These are phyloP conservation scores for Podospora australis DNA, from an alignment of 495 filamentous ascomycete species.

Conservation along the genomic window DNA sequence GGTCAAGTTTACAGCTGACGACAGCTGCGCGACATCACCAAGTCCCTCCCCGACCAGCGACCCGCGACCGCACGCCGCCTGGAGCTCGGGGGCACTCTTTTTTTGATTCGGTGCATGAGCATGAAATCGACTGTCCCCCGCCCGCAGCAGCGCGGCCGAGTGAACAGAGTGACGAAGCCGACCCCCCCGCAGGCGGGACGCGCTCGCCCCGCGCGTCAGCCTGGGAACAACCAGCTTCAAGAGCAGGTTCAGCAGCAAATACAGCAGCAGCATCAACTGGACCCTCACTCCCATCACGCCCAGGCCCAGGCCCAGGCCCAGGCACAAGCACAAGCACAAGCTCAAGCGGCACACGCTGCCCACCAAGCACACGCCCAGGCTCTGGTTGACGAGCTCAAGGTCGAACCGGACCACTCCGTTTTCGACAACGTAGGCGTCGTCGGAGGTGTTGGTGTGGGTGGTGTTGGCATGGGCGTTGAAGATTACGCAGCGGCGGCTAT, in stretches of 20 bases:
- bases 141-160: slow-evolving; percentile 31
- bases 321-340: slow-evolving; percentile 3
- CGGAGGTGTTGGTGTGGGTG: neutral
- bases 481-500: slow-evolving; percentile 33
- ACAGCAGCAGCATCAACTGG: neutral
- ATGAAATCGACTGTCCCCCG: slow-evolving; percentile 25
- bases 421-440: slow-evolving; percentile 33
- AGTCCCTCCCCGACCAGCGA: slow-evolving; percentile 12
- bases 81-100: neutral
- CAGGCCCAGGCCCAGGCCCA: slow-evolving; percentile 10
- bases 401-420: slow-evolving; percentile 48
- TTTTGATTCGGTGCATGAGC: slow-evolving; percentile 15
- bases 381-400: slow-evolving; percentile 56
- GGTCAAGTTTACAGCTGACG: slow-evolving; percentile 24
- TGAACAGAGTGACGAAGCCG: slow-evolving; percentile 39
- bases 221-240: slow-evolving; percentile 18
- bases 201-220: slow-evolving; percentile 14
- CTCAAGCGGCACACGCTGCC: neutral
- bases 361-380: slow-evolving; percentile 21
- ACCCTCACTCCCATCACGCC: slow-evolving; percentile 14
- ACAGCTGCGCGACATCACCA: slow-evolving; percentile 26
- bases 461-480: slow-evolving; percentile 34
- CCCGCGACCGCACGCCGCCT: slow-evolving; percentile 5
- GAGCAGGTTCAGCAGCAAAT: slow-evolving; percentile 5
- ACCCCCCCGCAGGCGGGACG: slow-evolving; percentile 18